Evolutionary conservation across 2,329 filamentous ascomycete species (phyloP), one percentile per base, ranked within the genome.

Genomic region (Arthrobotrys sphaeroides): DNA sequence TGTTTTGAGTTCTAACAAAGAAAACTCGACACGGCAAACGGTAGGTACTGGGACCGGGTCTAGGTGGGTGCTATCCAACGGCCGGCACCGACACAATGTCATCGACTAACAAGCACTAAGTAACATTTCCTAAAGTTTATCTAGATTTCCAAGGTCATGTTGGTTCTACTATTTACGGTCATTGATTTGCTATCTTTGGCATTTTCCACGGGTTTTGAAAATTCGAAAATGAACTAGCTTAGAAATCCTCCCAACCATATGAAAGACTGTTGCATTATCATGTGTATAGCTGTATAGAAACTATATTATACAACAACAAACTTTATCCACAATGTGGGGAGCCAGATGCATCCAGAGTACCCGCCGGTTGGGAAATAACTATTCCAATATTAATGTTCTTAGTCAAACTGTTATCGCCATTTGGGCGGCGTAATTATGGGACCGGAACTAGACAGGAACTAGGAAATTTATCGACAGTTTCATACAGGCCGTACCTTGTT

Each of bases 131-230:
- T 43, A 6, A 20, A 9, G 26, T n/a, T 28, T 24, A 33, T 4
- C 47, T 20, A 16, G n/a, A 53, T 33, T 28, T 38, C n/a, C 1
- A 36, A n/a, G 51, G 28, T 55, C 51, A 38, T 31, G 51, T 55
- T 55, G 51, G 51, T 22, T 38, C 38, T 38, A 10, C 51, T 55
- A 55, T 55, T 36, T 55, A 38, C 31, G 31, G 51, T 6, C 31
- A 36, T 36, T 3, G 31, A 38, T n/a, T 55, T 18, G n/a, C 51
- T 55, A 55, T 55, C 31, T 55, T 55, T 55, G 31, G 31, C 16
- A 1, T 38, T 24, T n/a, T 1, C 16, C n/a, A n/a, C n/a, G n/a
- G n/a, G 26, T 53, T n/a, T 53, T 10, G 31, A 38, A 38, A n/a
- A 31, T 31, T 38, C 12, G 5, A 33, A 36, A 55, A 55, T 20